Conservation (phyloP, 441 rosid species). For the Pelargonium citronellum region DNA sequence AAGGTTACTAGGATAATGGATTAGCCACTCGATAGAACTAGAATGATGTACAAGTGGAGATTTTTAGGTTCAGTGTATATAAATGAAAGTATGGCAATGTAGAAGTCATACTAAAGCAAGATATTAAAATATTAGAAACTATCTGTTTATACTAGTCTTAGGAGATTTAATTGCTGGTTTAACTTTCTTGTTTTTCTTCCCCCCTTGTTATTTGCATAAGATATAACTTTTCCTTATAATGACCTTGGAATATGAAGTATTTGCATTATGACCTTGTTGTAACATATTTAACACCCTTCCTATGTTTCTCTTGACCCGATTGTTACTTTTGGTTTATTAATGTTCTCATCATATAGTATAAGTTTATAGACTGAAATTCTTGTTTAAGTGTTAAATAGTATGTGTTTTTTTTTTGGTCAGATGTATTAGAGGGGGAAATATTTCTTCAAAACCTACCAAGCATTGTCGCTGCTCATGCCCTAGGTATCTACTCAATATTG, state of each 20-base stretch:
- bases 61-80: neutral
- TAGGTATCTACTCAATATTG: constrained; percentile 42
- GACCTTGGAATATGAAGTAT: neutral
- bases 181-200: neutral
- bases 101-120: neutral
- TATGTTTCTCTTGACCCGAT: neutral
- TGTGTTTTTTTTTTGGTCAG: constrained; percentile 30
- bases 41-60: neutral
- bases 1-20: neutral
- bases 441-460: constrained; percentile 97
- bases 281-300: too few species aligned
- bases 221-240: neutral
- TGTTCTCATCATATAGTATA: too few species aligned
- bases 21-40: neutral
- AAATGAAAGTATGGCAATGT: neutral
- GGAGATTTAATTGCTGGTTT: neutral
- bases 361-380: neutral
- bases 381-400: constrained; percentile 6
- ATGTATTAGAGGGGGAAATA: constrained; percentile 88
- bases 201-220: neutral
- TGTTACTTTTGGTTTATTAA: constrained; percentile 3
- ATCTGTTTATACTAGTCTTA: neutral
- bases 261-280: neutral
- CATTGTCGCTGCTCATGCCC: constrained; percentile 72
- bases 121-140: neutral